Base-by-base conservation (phyloP, 495 filamentous ascomycete genomes). In the Sporormia fimetaria region DNA sequence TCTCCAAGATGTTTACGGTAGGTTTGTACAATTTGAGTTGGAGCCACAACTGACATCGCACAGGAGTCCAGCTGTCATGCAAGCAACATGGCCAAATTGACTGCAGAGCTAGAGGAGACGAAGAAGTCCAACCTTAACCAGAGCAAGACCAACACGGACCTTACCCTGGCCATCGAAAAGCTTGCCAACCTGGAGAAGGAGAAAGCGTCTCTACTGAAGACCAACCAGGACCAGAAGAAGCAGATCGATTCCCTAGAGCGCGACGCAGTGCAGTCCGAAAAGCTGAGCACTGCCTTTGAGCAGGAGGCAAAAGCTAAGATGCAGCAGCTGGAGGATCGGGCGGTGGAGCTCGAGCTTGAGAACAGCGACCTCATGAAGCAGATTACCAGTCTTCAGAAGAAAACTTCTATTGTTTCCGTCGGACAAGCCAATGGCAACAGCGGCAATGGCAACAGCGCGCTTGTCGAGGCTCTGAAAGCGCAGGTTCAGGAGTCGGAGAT, bases 281-380 rank as follows among this genome's bases (percentile, higher is more conserved):
- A 2, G 22, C 25, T 40, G 9, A 27, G 18, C 3, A 7, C n/a
- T 8, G 20, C 27, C n/a, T 10, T 40, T 26, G 9, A 28, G 23
- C 16, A 18, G 15, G 15, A 34, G 11, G 31, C 3, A 34, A 16
- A 18, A 34, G 31, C 17, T 4, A 34, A 34, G 16, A 14, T 34
- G 15, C 6, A 34, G 14, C 12, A 34, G 31, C 15, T 18, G 2
- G 14, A 34, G 31, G 21, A 3, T 14, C 15, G 4, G 2, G 11
- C 17, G 6, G 31, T 18, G 5, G 31, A 40, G 37, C 9, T 40
- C 8, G 23, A 29, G 38, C 12, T 3, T 3, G 27, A 31, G 26
- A 41, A 41, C 38, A 15, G 33, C 27, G 14, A 33, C n/a, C 26
- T 41, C 10, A n/a, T 32, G 38, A 15, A 4, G 10, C 16, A 41